Evolutionary conservation across 345 rosid genomes (phyloP).

Genomic region (Bruguiera parviflora): DNA sequence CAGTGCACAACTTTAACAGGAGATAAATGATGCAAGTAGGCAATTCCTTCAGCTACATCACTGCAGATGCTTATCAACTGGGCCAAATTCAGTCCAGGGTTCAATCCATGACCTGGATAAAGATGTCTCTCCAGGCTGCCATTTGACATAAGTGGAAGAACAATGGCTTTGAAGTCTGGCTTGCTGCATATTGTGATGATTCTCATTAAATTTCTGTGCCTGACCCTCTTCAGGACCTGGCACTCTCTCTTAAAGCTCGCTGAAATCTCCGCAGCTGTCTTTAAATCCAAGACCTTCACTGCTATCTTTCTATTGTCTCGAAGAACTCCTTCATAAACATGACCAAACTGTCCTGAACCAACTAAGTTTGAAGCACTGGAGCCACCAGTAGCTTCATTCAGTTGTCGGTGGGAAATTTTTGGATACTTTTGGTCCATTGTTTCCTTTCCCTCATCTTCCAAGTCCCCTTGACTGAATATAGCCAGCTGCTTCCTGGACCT

Average conservation of each 20-base stretch:
- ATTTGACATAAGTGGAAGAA: slow-evolving; percentile 81
- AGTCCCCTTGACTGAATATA: slow-evolving; percentile 28
- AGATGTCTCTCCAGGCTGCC: slow-evolving; percentile 82
- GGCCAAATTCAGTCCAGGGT: slow-evolving; percentile 42
- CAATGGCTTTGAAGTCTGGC: slow-evolving; percentile 84
- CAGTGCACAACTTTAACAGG: slow-evolving; percentile 90
- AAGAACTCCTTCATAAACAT: slow-evolving; percentile 80
- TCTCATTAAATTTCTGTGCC: slow-evolving; percentile 80
- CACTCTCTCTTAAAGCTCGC: slow-evolving; percentile 83
- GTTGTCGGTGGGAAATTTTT: slow-evolving; percentile 63
- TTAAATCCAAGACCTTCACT: slow-evolving; percentile 68
- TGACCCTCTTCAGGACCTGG: slow-evolving; percentile 61
- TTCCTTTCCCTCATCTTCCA: slow-evolving; percentile 53
- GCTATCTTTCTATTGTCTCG: slow-evolving; percentile 70
- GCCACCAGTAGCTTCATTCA: slow-evolving; percentile 75
- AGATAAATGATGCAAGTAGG: slow-evolving; percentile 79
- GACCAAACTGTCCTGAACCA: slow-evolving; percentile 84
- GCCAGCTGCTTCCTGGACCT: slow-evolving; percentile 39
- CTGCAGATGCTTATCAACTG: slow-evolving; percentile 70
- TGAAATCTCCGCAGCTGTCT: slow-evolving; percentile 43
- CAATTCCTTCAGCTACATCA: slow-evolving; percentile 84
- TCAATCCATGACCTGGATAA: slow-evolving; percentile 45
- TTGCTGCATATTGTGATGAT: slow-evolving; percentile 82
- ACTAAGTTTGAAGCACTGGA: slow-evolving; percentile 62
- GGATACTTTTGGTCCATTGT: slow-evolving; percentile 48